These are phyloP conservation scores for Zea luxurians DNA, from an alignment of 176 grass and related monocot genomes.

Conservation along the genomic window DNA sequence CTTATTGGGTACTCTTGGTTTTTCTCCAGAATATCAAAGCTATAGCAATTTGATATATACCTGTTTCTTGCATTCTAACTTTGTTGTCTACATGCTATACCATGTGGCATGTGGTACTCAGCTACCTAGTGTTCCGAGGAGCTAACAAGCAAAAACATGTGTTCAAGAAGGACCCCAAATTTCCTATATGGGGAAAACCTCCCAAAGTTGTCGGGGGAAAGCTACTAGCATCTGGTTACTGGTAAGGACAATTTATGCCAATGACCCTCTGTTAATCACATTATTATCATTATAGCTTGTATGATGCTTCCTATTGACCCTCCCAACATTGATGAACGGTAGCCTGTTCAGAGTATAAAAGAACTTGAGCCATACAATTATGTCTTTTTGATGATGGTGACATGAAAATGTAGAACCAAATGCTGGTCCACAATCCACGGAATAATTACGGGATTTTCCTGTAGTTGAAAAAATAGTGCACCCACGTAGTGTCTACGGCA, in stretches of 20 bases:
- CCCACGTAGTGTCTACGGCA: neutral
- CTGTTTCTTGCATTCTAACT: constrained; percentile 19
- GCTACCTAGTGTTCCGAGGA: constrained; percentile 88
- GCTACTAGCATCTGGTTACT: constrained; percentile 89
- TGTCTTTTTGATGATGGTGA: neutral
- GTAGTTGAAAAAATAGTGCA: neutral
- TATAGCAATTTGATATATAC: constrained; percentile 7
- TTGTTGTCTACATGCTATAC: constrained; percentile 20
- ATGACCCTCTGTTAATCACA: constrained; percentile 14
- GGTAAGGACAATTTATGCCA: constrained; percentile 43
- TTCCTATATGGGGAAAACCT: constrained; percentile 86
- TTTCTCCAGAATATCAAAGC: constrained; percentile 8
- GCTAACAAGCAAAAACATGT: constrained; percentile 96
- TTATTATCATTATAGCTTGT: neutral
- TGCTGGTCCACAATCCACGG: neutral
- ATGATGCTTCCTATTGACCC: neutral
- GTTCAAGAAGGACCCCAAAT: constrained; percentile 94
- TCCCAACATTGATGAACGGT: neutral
- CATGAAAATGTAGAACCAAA: constrained; percentile 17
- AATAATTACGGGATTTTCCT: neutral
- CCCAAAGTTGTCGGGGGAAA: constrained; percentile 90
- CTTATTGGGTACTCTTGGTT: constrained; percentile 64
- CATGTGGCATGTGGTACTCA: constrained; percentile 36
- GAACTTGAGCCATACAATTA: neutral
- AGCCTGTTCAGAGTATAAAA: neutral